Evolutionary conservation across 352 stramenopile genomes (phyloP), one percentile per base, ranked within the genome.

Genomic region (Pythium volutum): DNA sequence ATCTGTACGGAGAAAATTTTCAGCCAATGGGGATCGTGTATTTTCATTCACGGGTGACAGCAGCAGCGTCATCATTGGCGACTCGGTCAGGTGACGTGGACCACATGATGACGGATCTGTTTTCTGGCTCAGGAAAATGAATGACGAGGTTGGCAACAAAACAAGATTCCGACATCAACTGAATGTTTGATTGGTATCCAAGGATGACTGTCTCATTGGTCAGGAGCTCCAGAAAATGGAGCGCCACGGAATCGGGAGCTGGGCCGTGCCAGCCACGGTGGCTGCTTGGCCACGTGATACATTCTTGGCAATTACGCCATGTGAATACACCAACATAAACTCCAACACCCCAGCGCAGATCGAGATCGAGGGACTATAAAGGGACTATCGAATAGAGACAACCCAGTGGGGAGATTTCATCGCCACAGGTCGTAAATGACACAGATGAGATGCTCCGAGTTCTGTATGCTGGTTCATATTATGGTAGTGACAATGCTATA

Each of bases 41-140:
- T 34, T 31, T 34, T 41, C 47, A 26, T n/a, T 6, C 0, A 3
- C 20, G 22, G 15, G 55, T 62, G 55, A 62, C 55, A 53, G 29
- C 20, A 14, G 43, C 55, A 15, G 55, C 55, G 45, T 62, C 55
- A 62, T 41, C 31, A 16, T 27, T n/a, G 23, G 51, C 5, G n/a
- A 58, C 25, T 26, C n/a, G 25, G 12, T n/a, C 6, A 25, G 2
- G 23, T 26, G n/a, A 25, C 48, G 23, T 43, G 36, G 36, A 43
- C 36, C 36, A 43, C 36, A 43, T 1, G 36, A 43, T 43, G 36
- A 43, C 22, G 36, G 14, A 43, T 43, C 36, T 22, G 36, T 43
- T 9, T 43, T 18, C 12, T 22, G 14, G 18, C 14, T 43, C 14
- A 14, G 18, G 36, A 43, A 43, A 43, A 43, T 22, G 10, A 20